Conservation (phyloP, 2,329 filamentous ascomycete genomes). For the Fusarium equiseti region DNA sequence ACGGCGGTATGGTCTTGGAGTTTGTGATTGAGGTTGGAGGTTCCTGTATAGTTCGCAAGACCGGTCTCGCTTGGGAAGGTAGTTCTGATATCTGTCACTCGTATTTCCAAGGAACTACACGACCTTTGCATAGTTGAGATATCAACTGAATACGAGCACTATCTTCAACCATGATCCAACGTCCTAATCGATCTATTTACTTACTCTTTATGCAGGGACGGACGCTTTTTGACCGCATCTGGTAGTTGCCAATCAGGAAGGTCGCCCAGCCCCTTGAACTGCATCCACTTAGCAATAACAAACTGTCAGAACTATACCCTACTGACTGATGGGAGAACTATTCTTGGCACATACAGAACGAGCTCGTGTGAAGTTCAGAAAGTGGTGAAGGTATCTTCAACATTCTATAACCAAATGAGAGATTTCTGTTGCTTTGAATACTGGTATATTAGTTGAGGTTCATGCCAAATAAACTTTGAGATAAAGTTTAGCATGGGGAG, state of each 20-base stretch:
- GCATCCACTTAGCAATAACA: background rate
- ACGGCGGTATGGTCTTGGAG: background rate
- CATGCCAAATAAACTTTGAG: too few species aligned
- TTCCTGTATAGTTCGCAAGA: background rate
- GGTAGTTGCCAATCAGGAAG: background rate
- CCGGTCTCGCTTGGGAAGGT: constrained; percentile 4
- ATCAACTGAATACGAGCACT: background rate
- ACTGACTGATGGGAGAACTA: background rate
- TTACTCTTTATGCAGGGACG: background rate
- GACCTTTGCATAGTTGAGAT: background rate
- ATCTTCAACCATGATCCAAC: background rate
- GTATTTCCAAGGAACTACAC: background rate
- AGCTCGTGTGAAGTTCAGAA: too few species aligned
- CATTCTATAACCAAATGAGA: too few species aligned
- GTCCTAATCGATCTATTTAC: background rate
- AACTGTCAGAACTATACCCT: rapidly evolving
- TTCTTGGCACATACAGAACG: too few species aligned
- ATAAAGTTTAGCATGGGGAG: too few species aligned
- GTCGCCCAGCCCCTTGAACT: background rate
- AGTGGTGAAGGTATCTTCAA: too few species aligned
- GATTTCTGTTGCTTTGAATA: too few species aligned
- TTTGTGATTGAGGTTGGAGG: background rate
- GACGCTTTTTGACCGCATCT: background rate
- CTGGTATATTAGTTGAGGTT: too few species aligned
- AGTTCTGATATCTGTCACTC: background rate